A percentile compares a stretch with the other conserved stretches of the same genome.
Evolutionary conservation across 345 rosid genomes (phyloP).

Genomic region (Populus nigra): DNA sequence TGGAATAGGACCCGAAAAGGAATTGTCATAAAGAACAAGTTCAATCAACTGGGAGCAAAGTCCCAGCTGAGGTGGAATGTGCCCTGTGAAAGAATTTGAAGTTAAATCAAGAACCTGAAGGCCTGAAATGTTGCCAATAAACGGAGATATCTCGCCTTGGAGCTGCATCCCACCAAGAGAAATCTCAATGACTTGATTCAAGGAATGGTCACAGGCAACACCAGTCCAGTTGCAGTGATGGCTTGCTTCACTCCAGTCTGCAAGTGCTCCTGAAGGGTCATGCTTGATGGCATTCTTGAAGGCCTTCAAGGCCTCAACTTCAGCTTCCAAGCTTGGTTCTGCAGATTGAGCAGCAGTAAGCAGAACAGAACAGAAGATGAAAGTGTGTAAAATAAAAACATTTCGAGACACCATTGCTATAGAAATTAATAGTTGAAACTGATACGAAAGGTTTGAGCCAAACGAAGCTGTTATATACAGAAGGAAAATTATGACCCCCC

Average conservation of each 20-base stretch:
- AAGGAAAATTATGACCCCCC: background rate
- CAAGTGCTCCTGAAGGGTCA: constrained; percentile 60
- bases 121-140: constrained; percentile 60
- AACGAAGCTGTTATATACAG: constrained; percentile 2
- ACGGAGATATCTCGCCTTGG: constrained; percentile 60
- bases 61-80: constrained; percentile 63
- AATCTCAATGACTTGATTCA: constrained; percentile 44
- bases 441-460: constrained; percentile 5
- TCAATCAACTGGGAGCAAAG: constrained; percentile 46
- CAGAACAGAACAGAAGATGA: constrained; percentile 21
- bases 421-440: constrained; percentile 8
- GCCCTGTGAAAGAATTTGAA: constrained; percentile 52
- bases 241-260: constrained; percentile 53
- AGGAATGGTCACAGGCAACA: constrained; percentile 50
- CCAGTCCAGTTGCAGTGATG: constrained; percentile 87
- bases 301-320: constrained; percentile 51
- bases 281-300: constrained; percentile 50
- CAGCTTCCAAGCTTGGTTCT: constrained; percentile 34
- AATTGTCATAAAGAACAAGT: constrained; percentile 48
- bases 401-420: constrained; percentile 21
- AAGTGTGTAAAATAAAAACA: constrained; percentile 16
- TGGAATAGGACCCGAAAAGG: constrained; percentile 67
- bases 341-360: constrained; percentile 21
- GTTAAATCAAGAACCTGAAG: constrained; percentile 90
- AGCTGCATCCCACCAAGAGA: constrained; percentile 62